Conservation (phyloP, 176 grass and related monocot species). For the Oryza rufipogon region DNA sequence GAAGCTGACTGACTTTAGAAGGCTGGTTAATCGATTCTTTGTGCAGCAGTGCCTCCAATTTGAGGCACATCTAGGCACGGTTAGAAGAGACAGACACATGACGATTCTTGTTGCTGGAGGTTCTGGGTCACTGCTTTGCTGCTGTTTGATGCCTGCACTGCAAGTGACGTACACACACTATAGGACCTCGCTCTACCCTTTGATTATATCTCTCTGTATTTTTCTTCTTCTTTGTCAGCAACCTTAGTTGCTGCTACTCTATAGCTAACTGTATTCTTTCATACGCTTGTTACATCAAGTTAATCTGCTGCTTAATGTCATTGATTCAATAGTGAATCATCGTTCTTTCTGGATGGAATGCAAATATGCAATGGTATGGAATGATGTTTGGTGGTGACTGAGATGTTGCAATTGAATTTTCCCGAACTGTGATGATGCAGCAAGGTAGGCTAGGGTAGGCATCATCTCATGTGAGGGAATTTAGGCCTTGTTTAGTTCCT, state of each 20-base stretch:
- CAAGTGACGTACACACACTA: constrained; percentile 25
- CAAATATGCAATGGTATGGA: neutral
- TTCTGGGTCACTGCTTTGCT: constrained; percentile 41
- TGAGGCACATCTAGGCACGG: constrained; percentile 41
- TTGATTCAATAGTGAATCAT: constrained; percentile 13
- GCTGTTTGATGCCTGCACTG: constrained; percentile 44
- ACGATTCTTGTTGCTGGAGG: constrained; percentile 42
- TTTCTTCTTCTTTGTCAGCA: constrained; percentile 2
- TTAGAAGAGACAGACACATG: constrained; percentile 28
- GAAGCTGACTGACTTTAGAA: constrained; percentile 45
- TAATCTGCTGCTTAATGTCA: constrained; percentile 17
- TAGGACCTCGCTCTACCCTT: constrained; percentile 43
- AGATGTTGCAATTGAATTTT: neutral
- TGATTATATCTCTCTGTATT: constrained; percentile 24
- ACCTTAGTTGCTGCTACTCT: constrained; percentile 34
- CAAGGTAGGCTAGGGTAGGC: no score
- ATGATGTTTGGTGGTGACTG: neutral
- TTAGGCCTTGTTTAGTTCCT: no score
- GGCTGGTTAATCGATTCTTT: constrained; percentile 61
- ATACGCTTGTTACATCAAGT: constrained; percentile 36
- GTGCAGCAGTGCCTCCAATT: constrained; percentile 62
- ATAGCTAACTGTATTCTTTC: constrained; percentile 61
- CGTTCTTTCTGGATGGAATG: constrained; percentile 15
- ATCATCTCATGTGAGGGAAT: no score
- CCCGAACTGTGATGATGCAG: neutral